Percentiles rank a stretch among this genome's conserved stretches.
These are phyloP conservation scores for Mycena belliarum DNA, from an alignment of 768 basidiomycete genomes.

Conservation along the genomic window DNA sequence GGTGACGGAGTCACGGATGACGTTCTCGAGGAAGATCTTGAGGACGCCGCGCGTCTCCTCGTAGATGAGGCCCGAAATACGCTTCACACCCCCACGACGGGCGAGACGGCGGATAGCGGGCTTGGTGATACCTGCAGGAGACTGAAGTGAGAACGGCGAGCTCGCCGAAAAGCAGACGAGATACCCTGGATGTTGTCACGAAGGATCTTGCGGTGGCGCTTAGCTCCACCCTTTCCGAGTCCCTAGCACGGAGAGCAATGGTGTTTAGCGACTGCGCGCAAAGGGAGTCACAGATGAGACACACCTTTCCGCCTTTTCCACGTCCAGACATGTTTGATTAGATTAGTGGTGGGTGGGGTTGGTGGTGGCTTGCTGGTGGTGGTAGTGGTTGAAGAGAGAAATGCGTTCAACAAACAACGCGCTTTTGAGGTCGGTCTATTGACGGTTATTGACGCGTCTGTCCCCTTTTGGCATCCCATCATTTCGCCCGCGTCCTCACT, in stretches of 20 bases:
- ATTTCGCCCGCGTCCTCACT: too few relatives aligned
- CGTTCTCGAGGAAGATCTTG: constrained; percentile 70
- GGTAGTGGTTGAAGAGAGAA: neutral
- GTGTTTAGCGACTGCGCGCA: neutral
- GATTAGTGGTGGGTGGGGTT: neutral
- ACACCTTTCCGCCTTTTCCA: constrained; percentile 22
- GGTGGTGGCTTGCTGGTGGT: neutral
- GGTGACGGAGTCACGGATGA: constrained; percentile 90
- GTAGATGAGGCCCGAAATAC: constrained; percentile 75
- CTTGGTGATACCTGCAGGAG: constrained; percentile 71
- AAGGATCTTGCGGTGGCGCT: constrained; percentile 80
- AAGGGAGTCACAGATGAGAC: neutral
- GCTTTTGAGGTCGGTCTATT: neutral
- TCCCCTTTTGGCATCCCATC: neutral
- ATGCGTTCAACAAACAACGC: neutral
- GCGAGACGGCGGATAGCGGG: constrained; percentile 63
- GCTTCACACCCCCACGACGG: constrained; percentile 83
- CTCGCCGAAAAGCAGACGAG: constrained; percentile 2
- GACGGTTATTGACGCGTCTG: neutral
- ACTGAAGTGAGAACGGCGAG: constrained; percentile 36
- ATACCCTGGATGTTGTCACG: constrained; percentile 81
- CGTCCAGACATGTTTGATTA: constrained; percentile 20
- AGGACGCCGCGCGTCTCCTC: constrained; percentile 83
- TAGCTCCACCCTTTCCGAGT: constrained; percentile 79
- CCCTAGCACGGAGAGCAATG: constrained; percentile 44